Percentiles rank a stretch among this genome's conserved stretches.
These are phyloP conservation scores for Saprolegnia parasitica DNA, from an alignment of 352 stramenopile species.

Conservation along the genomic window DNA sequence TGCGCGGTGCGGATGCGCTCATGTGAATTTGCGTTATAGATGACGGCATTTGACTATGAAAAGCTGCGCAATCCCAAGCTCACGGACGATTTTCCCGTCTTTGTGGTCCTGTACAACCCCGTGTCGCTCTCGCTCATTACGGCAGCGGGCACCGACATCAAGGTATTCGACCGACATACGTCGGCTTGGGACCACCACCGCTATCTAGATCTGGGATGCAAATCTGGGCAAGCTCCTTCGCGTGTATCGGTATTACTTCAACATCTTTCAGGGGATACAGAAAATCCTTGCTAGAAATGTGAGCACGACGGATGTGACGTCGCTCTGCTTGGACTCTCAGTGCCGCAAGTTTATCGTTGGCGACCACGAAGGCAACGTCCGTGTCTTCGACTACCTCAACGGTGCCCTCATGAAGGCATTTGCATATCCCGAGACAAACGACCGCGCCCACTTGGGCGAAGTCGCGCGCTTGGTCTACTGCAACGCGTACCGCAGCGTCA, in stretches of 20 bases:
- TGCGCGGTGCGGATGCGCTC: neutral
- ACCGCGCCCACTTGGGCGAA: constrained; percentile 63
- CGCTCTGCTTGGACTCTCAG: constrained; percentile 71
- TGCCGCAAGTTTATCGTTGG: constrained; percentile 85
- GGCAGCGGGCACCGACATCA: constrained; percentile 64
- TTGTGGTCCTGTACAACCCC: constrained; percentile 77
- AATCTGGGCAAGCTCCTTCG: constrained; percentile 71
- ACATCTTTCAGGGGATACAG: neutral
- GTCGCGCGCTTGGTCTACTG: constrained; percentile 78
- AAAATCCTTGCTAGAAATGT: constrained; percentile 34
- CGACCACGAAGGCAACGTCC: constrained; percentile 69
- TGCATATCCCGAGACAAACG: constrained; percentile 55
- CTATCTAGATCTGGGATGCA: constrained; percentile 66
- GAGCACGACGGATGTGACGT: constrained; percentile 66
- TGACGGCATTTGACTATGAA: constrained; percentile 84
- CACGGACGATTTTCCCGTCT: constrained; percentile 78
- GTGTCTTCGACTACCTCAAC: constrained; percentile 86
- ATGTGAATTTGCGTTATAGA: constrained; percentile 27
- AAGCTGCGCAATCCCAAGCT: constrained; percentile 82
- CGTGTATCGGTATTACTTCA: constrained; percentile 53
- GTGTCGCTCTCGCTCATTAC: constrained; percentile 87
- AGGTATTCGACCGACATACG: constrained; percentile 28
- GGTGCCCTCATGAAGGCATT: constrained; percentile 85
- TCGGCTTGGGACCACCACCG: neutral
- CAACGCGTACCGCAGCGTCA: constrained; percentile 78